Base-by-base conservation (phyloP, 2,329 filamentous ascomycete genomes). In the Aspergillus pseudoglaucus region DNA sequence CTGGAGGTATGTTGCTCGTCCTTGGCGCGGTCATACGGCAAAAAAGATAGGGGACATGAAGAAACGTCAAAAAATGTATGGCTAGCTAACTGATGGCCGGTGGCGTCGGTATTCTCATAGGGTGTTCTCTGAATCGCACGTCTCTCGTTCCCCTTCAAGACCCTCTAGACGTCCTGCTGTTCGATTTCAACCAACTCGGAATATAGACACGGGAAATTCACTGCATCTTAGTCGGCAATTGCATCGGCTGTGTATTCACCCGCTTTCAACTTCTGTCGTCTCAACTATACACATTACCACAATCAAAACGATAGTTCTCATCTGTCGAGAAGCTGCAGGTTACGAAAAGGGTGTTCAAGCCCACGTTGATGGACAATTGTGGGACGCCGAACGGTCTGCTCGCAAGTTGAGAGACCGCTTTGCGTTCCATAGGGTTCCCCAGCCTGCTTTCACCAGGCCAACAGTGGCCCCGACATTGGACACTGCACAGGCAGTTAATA, bases 351-450 rank as follows among this genome's bases (percentile, higher is more conserved):
- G 53, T 56, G 62, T 53, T 48, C 44, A 46, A 53, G 53, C 49
- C 50, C 49, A 44, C 35, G 53, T 63, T 62, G 56, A 74, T 72
- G 69, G 68, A 67, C 61, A 65, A 64, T 66, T 71, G 70, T 74
- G 72, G 72, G 70, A 73, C 70, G 71, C 71, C 55, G 59, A 72
- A 72, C 68, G 70, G 70, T 74, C 70, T 69, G 59, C 72, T 75
- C 72, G 62, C 58, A 59, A 51, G 57, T 51, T 70, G 72, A 74
- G 72, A 73, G 71, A 67, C 70, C 69, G 69, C 66, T 73, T 73
- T 73, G 72, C 72, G 71, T 75, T 75, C 71, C 71, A 74, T 74
- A 66, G 68, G 71, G 66, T 70, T 70, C 70, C 67, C 66, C 68
- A 69, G 67, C 68, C 68, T 67, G 60, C 53, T 49, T 47, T 42